These are phyloP conservation scores for Otatea glauca DNA, from an alignment of 176 grass and related monocot genomes.

Conservation along the genomic window DNA sequence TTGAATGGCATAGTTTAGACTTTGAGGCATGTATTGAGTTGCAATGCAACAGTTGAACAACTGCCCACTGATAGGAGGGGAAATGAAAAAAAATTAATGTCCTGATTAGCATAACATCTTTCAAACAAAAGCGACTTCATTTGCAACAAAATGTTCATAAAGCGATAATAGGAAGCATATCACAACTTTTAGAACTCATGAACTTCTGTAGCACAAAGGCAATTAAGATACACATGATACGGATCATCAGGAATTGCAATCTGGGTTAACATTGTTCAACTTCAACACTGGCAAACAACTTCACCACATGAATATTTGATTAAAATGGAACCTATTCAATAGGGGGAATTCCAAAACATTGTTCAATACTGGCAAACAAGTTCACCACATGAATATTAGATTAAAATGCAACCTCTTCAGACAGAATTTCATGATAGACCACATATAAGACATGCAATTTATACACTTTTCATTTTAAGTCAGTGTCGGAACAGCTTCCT, in stretches of 20 bases:
- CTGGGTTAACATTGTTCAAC: not conserved
- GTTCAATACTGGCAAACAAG: not conserved
- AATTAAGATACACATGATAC: not conserved
- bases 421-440: constrained; percentile 13
- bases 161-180: not conserved
- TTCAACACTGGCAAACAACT: not conserved
- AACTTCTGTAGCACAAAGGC: not conserved
- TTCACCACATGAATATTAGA: not conserved
- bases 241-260: not conserved
- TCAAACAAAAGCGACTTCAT: not conserved
- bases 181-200: not conserved
- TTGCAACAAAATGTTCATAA: not conserved
- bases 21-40: not conserved
- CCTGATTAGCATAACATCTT: not conserved
- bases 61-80: not conserved
- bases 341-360: no score
- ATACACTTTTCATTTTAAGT: not conserved
- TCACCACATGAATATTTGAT: not conserved
- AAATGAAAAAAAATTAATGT: not conserved
- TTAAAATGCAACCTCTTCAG: not conserved
- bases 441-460: not conserved
- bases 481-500: not conserved
- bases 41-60: not conserved
- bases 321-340: not conserved
- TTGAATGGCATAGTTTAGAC: not conserved